A percentile compares a stretch with the other conserved stretches of the same genome.
phyloP scores from a whole-genome alignment of 306 rosid species.

The Comarum palustre region DNA sequence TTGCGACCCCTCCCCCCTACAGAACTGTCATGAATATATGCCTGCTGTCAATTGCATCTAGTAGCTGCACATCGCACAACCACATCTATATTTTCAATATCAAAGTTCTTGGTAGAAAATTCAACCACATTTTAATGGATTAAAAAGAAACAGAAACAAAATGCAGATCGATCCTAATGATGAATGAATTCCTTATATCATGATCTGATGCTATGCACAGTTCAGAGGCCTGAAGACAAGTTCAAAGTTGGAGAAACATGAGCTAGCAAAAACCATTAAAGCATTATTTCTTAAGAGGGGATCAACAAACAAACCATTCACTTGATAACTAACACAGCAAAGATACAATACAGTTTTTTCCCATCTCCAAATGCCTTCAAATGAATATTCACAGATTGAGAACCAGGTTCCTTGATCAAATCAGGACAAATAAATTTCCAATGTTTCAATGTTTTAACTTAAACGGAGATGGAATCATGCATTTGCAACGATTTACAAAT shows the following conservation, averaged over 20 bases:
- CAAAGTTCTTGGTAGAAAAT: not conserved
- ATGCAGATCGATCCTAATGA: too few relatives aligned
- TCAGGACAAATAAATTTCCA: conserved; percentile 32
- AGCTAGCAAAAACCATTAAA: not conserved
- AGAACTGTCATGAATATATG: not conserved
- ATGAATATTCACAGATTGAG: conserved; percentile 52
- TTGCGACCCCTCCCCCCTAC: not conserved
- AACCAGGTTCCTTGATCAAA: conserved; percentile 40
- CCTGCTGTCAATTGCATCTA: not conserved
- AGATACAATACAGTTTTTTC: conserved; percentile 31
- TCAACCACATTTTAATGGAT: not conserved
- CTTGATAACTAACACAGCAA: conserved; percentile 25
- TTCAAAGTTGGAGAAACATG: not conserved
- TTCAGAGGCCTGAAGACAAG: too few relatives aligned
- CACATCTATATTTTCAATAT: too few relatives aligned
- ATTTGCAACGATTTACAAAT: conserved; percentile 18
- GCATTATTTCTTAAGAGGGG: conserved; percentile 23
- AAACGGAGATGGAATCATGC: conserved; percentile 28
- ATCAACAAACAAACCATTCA: conserved; percentile 35
- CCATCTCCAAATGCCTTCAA: conserved; percentile 44
- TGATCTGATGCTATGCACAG: too few relatives aligned
- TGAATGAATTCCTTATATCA: too few relatives aligned
- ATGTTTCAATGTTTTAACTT: conserved; percentile 36
- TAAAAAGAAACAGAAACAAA: not conserved
- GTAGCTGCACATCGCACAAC: not conserved